Base-by-base conservation (phyloP, 208 protist species). In the Leishmania lainsoni region DNA sequence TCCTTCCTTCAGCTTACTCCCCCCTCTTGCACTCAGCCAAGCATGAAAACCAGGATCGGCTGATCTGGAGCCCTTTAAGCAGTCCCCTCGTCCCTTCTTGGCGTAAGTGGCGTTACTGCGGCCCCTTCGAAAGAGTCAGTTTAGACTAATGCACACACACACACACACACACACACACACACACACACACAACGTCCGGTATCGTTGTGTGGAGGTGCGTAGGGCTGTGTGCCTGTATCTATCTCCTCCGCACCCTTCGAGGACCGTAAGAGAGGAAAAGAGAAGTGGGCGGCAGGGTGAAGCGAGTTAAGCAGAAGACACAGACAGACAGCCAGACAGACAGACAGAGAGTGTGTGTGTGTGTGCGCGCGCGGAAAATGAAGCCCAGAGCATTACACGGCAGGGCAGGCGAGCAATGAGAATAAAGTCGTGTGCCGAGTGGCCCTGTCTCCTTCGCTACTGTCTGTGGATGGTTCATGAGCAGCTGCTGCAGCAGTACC, bases 191-290 rank as follows among this genome's bases (percentile, higher is more conserved):
- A 6, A 45, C 42, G 42, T 4, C 59, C 59, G 17, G 22, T 17
- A 32, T 32, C 59, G 17, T 78, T 63, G 74, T 65, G 61, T 78
- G 49, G 45, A 1, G 66, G 42, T 49, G 35, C n/a, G 71, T 78
- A 72, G 80, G 66, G 80, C 45, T 42, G 66, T 65, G 81, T 5
- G 59, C 29, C 14, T 65, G 17, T 26, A 5, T n/a, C 3, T 12
- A 20, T 17, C 22, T 65, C 22, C 59, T 65, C 20, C 65, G 45
- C 39, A 49, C 39, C 17, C 20, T 71, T 10, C 39, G 20, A 39
- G 66, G 22, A 39, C 32, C 65, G 35, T 35, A 26, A 49, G 3
- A 20, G 12, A 48, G 17, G 14, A n/a, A 26, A n/a, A n/a, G 29
- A n/a, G 26, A 71, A 14, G 39, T 26, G 39, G 6, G n/a, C 2